phyloP scores from a whole-genome alignment of 192 early-diverging fungal genomes.

The Backusella morwellensis region DNA sequence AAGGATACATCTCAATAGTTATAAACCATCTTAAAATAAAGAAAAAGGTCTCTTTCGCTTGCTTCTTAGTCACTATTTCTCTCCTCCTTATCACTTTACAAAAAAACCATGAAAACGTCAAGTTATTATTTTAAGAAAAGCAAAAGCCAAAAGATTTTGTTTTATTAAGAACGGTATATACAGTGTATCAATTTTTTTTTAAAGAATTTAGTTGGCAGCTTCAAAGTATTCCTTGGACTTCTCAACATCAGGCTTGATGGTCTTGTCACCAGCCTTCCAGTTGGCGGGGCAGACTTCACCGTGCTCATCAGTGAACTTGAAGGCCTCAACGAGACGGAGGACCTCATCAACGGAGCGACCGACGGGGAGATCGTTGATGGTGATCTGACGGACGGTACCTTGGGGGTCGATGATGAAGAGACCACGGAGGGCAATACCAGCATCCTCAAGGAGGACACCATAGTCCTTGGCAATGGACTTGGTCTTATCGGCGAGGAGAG shows the following conservation, averaged over 20 bases:
- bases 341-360: constrained; percentile 86
- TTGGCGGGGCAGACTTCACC: constrained; percentile 79
- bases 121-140: neutral
- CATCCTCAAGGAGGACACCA: constrained; percentile 81
- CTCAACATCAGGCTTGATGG: constrained; percentile 73
- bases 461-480: constrained; percentile 88
- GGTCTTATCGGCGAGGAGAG: constrained; percentile 64
- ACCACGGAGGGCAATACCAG: constrained; percentile 77
- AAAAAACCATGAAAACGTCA: too few relatives aligned
- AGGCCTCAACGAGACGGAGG: constrained; percentile 85
- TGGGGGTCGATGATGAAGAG: constrained; percentile 92
- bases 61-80: too few relatives aligned
- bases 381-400: constrained; percentile 79
- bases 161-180: neutral
- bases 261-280: constrained; percentile 74
- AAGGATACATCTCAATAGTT: too few relatives aligned
- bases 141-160: neutral
- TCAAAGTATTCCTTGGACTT: constrained; percentile 70
- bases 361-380: constrained; percentile 88
- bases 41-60: too few relatives aligned
- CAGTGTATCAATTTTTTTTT: constrained; percentile 3
- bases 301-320: constrained; percentile 89
- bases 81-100: too few relatives aligned
- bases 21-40: too few relatives aligned
- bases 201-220: constrained; percentile 18